These are phyloP conservation scores for Ophiocordyceps camponoti-rufipedis DNA, from an alignment of 2,329 filamentous ascomycete genomes.

Conservation along the genomic window DNA sequence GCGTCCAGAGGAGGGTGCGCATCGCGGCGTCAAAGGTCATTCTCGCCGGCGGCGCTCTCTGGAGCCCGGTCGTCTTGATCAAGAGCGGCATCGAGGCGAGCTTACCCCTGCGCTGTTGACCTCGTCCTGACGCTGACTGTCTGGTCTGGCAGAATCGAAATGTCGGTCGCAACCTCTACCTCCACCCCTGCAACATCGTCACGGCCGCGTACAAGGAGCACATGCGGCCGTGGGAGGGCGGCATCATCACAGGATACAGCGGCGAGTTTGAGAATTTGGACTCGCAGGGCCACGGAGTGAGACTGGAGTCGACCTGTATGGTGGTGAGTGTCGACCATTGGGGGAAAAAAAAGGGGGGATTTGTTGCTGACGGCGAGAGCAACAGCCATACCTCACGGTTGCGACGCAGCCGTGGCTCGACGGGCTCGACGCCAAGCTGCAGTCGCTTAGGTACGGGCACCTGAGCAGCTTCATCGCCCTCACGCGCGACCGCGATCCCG, in stretches of 20 bases:
- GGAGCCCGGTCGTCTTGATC: slow-evolving; percentile 57
- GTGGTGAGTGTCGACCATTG: slow-evolving; percentile 20
- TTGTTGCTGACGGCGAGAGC: slow-evolving; percentile 3
- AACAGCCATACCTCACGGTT: slow-evolving; percentile 44
- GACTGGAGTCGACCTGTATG: slow-evolving; percentile 65
- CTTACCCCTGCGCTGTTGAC: background rate
- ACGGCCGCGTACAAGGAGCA: slow-evolving; percentile 50
- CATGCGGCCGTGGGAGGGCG: slow-evolving; percentile 52
- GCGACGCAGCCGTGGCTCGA: slow-evolving; percentile 46
- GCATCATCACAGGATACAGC: slow-evolving; percentile 64
- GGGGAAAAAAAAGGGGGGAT: background rate
- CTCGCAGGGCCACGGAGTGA: slow-evolving; percentile 60
- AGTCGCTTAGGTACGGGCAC: slow-evolving; percentile 47
- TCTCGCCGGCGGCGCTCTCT: slow-evolving; percentile 57
- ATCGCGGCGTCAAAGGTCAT: slow-evolving; percentile 70
- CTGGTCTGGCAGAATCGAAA: slow-evolving; percentile 41
- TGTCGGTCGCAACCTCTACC: slow-evolving; percentile 62
- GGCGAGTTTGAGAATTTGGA: slow-evolving; percentile 68
- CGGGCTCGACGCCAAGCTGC: slow-evolving; percentile 55
- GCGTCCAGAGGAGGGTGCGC: slow-evolving; percentile 39
- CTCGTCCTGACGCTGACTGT: slow-evolving; percentile 6
- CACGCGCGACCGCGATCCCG: slow-evolving; percentile 57
- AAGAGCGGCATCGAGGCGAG: slow-evolving; percentile 57
- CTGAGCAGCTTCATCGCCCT: slow-evolving; percentile 58
- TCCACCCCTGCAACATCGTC: slow-evolving; percentile 54